Conservation (phyloP, 768 basidiomycete species). For the Pleurotus citrinopileatus region DNA sequence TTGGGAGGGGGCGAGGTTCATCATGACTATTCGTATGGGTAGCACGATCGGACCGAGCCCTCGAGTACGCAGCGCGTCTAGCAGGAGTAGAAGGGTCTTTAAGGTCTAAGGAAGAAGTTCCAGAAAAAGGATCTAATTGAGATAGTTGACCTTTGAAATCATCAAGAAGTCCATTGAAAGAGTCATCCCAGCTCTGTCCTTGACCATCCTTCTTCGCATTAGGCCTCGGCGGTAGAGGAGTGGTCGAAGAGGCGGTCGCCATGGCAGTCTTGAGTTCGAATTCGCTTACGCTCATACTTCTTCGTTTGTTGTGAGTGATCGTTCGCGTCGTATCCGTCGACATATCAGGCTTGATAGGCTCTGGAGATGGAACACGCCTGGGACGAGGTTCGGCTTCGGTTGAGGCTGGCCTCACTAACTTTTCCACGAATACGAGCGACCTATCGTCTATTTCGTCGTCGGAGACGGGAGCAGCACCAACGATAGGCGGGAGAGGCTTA, state of each 20-base stretch:
- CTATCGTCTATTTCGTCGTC: conserved; percentile 45
- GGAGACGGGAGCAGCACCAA: conserved; percentile 23
- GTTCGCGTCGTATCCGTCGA: conserved; percentile 23
- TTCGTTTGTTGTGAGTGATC: conserved; percentile 38
- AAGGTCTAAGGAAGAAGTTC: conserved; percentile 51
- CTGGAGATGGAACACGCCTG: conserved; percentile 14
- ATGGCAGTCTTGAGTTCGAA: conserved; percentile 50
- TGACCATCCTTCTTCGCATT: conserved; percentile 14
- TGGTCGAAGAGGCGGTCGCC: conserved; percentile 31
- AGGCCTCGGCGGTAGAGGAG: conserved; percentile 28
- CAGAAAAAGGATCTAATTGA: conserved; percentile 55
- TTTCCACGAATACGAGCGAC: conserved; percentile 58
- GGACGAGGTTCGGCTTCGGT: conserved; percentile 9
- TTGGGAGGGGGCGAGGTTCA: conserved; percentile 21
- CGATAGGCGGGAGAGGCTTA: conserved; percentile 69
- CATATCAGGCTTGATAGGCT: conserved; percentile 27
- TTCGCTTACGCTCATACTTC: conserved; percentile 75
- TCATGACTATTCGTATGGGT: conserved; percentile 19
- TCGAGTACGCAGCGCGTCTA: conserved; percentile 35
- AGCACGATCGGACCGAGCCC: conserved; percentile 32
- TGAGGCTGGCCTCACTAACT: conserved; percentile 35
- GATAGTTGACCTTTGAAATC: conserved; percentile 74
- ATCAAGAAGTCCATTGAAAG: conserved; percentile 61
- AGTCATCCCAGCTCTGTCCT: conserved; percentile 27
- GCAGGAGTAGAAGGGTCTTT: conserved; percentile 61